These are phyloP conservation scores for Erythrobasidium hasegawianum DNA, from an alignment of 1,284 basidiomycete species.

Conservation along the genomic window DNA sequence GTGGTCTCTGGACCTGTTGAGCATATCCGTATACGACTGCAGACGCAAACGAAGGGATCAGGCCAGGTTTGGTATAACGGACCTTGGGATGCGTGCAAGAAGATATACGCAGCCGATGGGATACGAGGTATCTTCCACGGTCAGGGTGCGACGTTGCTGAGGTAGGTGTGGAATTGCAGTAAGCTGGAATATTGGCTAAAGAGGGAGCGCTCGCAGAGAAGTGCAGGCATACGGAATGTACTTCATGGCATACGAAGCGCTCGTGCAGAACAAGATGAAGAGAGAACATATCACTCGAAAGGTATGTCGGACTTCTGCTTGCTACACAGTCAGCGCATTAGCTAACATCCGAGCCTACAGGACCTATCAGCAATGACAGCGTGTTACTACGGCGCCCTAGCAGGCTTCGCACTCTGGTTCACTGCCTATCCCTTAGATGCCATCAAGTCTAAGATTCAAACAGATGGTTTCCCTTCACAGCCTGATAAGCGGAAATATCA, in stretches of 20 bases:
- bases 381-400: conserved; percentile 77
- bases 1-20: conserved; percentile 93
- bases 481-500: conserved; percentile 64
- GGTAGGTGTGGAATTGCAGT: too few relatives aligned
- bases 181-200: conserved; percentile 65
- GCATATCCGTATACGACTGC: conserved; percentile 92
- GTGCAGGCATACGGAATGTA: conserved; percentile 56
- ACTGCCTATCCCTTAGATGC: conserved; percentile 80
- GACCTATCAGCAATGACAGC: conserved; percentile 72
- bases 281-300: conserved; percentile 58
- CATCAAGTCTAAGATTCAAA: conserved; percentile 93
- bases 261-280: conserved; percentile 79
- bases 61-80: conserved; percentile 66
- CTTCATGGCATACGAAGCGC: conserved; percentile 88
- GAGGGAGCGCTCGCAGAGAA: conserved; percentile 51
- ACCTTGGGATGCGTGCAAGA: conserved; percentile 76
- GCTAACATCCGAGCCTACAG: conserved; percentile 53
- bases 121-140: conserved; percentile 84
- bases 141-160: conserved; percentile 79
- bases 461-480: conserved; percentile 63
- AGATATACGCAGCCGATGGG: conserved; percentile 72
- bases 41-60: conserved; percentile 66
- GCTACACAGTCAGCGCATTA: too few relatives aligned
- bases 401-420: conserved; percentile 70
- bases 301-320: background rate